These are phyloP conservation scores for Primulina eburnea DNA, from an alignment of 257 asterid species.

Conservation along the genomic window DNA sequence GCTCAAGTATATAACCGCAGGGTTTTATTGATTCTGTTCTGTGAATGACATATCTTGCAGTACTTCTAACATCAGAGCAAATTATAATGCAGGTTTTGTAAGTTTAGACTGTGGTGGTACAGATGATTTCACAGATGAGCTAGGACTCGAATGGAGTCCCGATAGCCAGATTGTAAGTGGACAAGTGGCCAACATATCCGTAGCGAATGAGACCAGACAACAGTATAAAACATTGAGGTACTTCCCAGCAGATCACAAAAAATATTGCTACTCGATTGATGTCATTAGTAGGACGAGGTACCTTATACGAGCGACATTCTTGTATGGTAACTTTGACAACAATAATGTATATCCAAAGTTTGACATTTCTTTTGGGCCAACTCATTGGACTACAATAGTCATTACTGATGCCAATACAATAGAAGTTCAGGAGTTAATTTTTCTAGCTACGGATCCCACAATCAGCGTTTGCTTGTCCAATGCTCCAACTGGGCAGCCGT, in stretches of 20 bases:
- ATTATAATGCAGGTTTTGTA: constrained; percentile 65
- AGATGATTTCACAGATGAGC: constrained; percentile 60
- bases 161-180: constrained; percentile 63
- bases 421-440: constrained; percentile 78
- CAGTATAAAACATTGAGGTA: constrained; percentile 70
- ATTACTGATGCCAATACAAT: constrained; percentile 75
- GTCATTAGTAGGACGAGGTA: constrained; percentile 76
- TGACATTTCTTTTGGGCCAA: constrained; percentile 87
- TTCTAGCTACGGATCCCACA: constrained; percentile 74
- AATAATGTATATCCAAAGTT: constrained; percentile 84
- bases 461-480: constrained; percentile 85
- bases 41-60: neutral
- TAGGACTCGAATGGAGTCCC: constrained; percentile 73
- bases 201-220: constrained; percentile 59
- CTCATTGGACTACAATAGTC: constrained; percentile 84
- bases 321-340: constrained; percentile 81
- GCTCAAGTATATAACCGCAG: neutral
- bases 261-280: constrained; percentile 79
- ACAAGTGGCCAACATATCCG: constrained; percentile 49
- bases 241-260: constrained; percentile 80
- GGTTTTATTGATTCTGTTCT: neutral
- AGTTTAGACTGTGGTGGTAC: constrained; percentile 92
- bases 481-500: constrained; percentile 92
- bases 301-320: constrained; percentile 84
- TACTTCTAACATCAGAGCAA: constrained; percentile 16